phyloP scores from a whole-genome alignment of 75 land plant genomes.

The Sequoiadendron giganteum region DNA sequence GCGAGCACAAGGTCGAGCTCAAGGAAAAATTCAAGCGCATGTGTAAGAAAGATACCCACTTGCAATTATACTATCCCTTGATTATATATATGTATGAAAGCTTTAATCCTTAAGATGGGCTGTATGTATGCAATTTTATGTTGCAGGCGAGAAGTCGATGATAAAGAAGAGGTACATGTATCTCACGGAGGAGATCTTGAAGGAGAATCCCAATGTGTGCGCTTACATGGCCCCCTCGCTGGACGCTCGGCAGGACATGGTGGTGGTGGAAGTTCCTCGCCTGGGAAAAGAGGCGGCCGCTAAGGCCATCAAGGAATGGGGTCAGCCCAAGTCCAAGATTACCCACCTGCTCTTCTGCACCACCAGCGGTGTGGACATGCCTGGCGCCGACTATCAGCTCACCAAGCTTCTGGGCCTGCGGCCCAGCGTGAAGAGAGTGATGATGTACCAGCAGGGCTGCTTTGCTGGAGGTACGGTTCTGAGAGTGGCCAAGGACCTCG shows the following conservation, averaged over 20 bases:
- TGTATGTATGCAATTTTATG: background rate
- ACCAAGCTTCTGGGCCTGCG: conserved; percentile 63
- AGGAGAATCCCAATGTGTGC: too few relatives aligned
- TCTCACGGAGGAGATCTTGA: too few relatives aligned
- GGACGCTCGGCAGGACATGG: conserved; percentile 13
- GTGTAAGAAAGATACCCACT: conserved; percentile 23
- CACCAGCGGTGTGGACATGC: conserved; percentile 66
- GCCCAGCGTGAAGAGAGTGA: conserved; percentile 45
- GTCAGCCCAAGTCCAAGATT: conserved; percentile 58
- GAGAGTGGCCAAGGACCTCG: too few relatives aligned
- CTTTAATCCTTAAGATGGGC: too few relatives aligned
- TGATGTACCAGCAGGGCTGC: conserved; percentile 17
- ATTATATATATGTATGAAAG: too few relatives aligned
- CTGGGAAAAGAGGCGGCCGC: conserved; percentile 62
- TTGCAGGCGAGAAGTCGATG: background rate
- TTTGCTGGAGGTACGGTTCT: too few relatives aligned
- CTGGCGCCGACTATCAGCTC: conserved; percentile 23
- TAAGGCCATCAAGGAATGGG: conserved; percentile 1
- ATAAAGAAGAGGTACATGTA: too few relatives aligned
- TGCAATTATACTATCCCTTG: too few relatives aligned
- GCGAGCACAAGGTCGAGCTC: too few relatives aligned
- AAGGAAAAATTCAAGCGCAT: conserved; percentile 22
- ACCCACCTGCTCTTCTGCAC: conserved; percentile 67
- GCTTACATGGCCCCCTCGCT: too few relatives aligned
- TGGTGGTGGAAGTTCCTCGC: conserved; percentile 57